phyloP scores from a whole-genome alignment of 2,329 filamentous ascomycete species.

The Tolypocladium album region DNA sequence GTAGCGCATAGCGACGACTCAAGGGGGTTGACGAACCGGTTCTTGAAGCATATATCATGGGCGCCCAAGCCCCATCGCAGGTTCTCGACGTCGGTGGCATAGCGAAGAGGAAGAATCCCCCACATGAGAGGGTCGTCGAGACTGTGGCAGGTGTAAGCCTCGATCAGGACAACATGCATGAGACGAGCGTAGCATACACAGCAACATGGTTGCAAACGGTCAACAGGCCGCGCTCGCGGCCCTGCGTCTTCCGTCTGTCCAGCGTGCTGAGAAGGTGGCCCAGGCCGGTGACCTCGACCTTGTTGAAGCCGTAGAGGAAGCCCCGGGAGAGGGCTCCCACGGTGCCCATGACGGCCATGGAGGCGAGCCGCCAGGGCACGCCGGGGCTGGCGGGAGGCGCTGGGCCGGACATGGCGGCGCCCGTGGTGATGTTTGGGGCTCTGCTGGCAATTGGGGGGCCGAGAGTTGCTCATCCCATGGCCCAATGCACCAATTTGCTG shows the following conservation, averaged over 20 bases:
- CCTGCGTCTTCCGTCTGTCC: conserved; percentile 56
- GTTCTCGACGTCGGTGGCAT: conserved; percentile 61
- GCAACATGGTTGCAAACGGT: conserved; percentile 48
- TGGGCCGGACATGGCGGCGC: conserved; percentile 8
- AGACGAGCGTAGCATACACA: conserved; percentile 16
- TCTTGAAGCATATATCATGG: conserved; percentile 91
- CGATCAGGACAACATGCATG: not conserved
- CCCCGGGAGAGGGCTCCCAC: conserved; percentile 59
- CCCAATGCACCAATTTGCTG: not conserved
- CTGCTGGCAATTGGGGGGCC: not conserved
- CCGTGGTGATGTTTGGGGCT: not conserved
- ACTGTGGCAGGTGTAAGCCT: conserved; percentile 31
- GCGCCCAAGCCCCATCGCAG: conserved; percentile 84
- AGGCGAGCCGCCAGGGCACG: conserved; percentile 61
- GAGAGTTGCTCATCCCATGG: not conserved
- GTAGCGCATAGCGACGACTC: not conserved
- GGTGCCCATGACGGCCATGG: conserved; percentile 63
- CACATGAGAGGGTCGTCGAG: conserved; percentile 91
- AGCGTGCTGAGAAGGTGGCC: conserved; percentile 65
- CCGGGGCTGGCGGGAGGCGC: conserved; percentile 35
- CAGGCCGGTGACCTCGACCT: conserved; percentile 65
- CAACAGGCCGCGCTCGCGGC: conserved; percentile 65
- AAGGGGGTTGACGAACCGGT: conserved; percentile 44
- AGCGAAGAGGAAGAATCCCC: conserved; percentile 72
- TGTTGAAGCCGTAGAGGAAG: conserved; percentile 68